A percentile compares a stretch with the other conserved stretches of the same genome.
Evolutionary conservation across 1,284 basidiomycete genomes (phyloP).

Genomic region (Hypsizygus ulmarius): DNA sequence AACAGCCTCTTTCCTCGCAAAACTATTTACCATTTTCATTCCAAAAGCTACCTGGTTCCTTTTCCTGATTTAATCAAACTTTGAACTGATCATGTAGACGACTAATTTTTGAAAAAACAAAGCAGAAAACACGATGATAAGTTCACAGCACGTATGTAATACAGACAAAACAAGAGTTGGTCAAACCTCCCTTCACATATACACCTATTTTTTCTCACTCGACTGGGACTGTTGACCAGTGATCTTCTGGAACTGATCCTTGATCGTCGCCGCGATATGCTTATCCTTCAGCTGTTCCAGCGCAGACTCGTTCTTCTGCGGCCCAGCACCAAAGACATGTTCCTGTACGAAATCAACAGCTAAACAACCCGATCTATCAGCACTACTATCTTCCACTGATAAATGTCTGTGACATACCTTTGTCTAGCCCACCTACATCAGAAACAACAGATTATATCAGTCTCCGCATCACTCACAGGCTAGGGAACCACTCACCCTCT

Average conservation of each 20-base stretch:
- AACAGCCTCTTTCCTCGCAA: too few species aligned
- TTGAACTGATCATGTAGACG: too few species aligned
- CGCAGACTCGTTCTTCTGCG: slow-evolving; percentile 26
- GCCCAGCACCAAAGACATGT: slow-evolving; percentile 22
- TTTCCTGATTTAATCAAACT: too few species aligned
- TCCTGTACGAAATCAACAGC: slow-evolving; percentile 27
- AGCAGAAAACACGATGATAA: too few species aligned
- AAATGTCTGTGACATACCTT: slow-evolving; percentile 17
- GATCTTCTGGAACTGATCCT: slow-evolving; percentile 16
- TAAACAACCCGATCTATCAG: slow-evolving; percentile 1
- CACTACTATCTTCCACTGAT: neutral
- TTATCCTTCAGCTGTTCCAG: slow-evolving; percentile 28
- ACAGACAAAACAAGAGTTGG: too few species aligned
- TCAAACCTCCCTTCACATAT: too few species aligned
- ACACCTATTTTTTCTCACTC: neutral
- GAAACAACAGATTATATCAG: neutral
- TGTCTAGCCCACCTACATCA: slow-evolving; percentile 23
- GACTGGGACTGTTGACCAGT: slow-evolving; percentile 25
- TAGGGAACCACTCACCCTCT: slow-evolving; percentile 17
- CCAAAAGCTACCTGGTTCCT: too few species aligned
- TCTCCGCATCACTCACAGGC: neutral
- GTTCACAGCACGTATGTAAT: too few species aligned
- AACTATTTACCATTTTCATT: too few species aligned
- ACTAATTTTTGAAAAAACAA: too few species aligned
- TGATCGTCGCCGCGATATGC: slow-evolving; percentile 22